Base-by-base conservation (phyloP, 2,329 filamentous ascomycete species). In the Monosporascus cannonballus region DNA sequence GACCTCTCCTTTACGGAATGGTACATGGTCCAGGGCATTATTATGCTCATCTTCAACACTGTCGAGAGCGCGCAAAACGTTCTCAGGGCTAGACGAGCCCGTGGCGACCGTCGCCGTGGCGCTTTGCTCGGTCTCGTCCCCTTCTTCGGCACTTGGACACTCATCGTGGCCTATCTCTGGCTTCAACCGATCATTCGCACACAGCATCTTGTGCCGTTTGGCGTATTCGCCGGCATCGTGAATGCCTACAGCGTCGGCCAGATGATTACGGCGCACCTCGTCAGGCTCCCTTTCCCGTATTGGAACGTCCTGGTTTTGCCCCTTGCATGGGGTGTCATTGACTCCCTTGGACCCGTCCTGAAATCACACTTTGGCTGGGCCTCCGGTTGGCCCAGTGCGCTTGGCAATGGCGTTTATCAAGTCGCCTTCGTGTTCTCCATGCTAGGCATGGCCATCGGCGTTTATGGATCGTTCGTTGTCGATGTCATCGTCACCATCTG, bases 401-500 rank as follows among this genome's bases (percentile, higher is more conserved):
- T 96, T 6, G 89, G 89, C 24, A 76, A 83, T 56, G 87, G 78
- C 49, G 83, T 87, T n/a, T 95, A 96, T 69, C 91, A 96, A 73
- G 87, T 96, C 48, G 88, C 90, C 2, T 96, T 92, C 70, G 82
- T 96, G 68, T 97, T 96, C 71, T 81, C 85, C 66, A 93, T 92
- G 74, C 74, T 97, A 24, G 94, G 94, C 24, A 74, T 90, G 54
- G 88, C 87, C 0, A 69, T 96, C 47, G 94, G 94, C 36, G 85
- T 97, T n/a, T 96, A 99, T 73, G 92, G 90, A 55, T 96, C 91
- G 70, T 99, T 99, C 69, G 90, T 97, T 52, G 89, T 96, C 34
- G 94, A 97, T 68, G 92, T 97, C 52, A 96, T 99, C 60, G 90
- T 94, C 54, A 95, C 90, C 30, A 97, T 99, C 62, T 99, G 94